A percentile compares a stretch with the other conserved stretches of the same genome.
These are phyloP conservation scores for Aureobasidium sp. DNA, from an alignment of 2,329 filamentous ascomycete genomes.

Conservation along the genomic window DNA sequence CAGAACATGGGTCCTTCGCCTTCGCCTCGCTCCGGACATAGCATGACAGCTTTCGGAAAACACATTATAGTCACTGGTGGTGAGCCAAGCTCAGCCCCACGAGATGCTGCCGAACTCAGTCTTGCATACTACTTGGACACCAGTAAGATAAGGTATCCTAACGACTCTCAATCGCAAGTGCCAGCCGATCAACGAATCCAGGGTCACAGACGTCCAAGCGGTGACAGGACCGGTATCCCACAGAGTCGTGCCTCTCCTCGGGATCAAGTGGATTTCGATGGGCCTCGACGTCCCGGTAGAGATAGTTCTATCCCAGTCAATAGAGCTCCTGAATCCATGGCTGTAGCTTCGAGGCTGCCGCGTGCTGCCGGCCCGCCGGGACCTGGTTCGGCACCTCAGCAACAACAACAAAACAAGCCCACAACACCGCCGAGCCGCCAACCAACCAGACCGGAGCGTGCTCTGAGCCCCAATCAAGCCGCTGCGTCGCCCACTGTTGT, in stretches of 20 bases:
- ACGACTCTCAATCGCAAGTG: slow-evolving; percentile 43
- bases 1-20: slow-evolving; percentile 98
- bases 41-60: slow-evolving; percentile 93
- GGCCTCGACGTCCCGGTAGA: slow-evolving; percentile 21
- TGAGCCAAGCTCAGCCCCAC: slow-evolving; percentile 81
- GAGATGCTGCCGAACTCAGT: slow-evolving; percentile 75
- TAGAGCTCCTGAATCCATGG: slow-evolving; percentile 31
- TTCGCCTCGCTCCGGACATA: slow-evolving; percentile 88
- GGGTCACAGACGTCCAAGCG: slow-evolving; percentile 27
- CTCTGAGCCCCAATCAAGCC: slow-evolving; percentile 10
- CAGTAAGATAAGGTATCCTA: slow-evolving; percentile 87
- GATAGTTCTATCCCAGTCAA: slow-evolving; percentile 24
- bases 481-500: background rate
- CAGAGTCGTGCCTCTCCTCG: slow-evolving; percentile 20
- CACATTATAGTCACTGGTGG: slow-evolving; percentile 88
- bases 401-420: slow-evolving; percentile 36
- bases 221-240: slow-evolving; percentile 22
- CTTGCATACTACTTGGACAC: slow-evolving; percentile 91
- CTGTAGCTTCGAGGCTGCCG: slow-evolving; percentile 51
- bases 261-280: slow-evolving; percentile 24
- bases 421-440: slow-evolving; percentile 14
- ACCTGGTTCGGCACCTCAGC: slow-evolving; percentile 55
- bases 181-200: slow-evolving; percentile 27
- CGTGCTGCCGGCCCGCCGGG: slow-evolving; percentile 48
- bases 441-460: slow-evolving; percentile 15